Evolutionary conservation across 805 yeast species (phyloP), one percentile per base, ranked within the genome.

Genomic region (Candida mattraensis): DNA sequence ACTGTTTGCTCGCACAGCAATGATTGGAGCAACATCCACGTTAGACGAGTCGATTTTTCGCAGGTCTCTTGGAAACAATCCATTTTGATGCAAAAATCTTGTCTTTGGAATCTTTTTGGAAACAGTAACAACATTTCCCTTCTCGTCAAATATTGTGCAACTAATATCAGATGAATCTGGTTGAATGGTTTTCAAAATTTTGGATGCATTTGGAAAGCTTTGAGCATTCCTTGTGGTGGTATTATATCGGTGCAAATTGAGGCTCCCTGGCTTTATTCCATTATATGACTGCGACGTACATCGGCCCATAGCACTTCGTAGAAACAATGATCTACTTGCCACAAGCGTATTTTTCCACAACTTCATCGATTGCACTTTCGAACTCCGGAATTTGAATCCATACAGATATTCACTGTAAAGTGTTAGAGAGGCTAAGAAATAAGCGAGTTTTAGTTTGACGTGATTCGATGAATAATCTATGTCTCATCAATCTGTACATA

Each of bases 1-100:
- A 34, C 94, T 83, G 45, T 76, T 74, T 17, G 76, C 71, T 40
- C 97, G 72, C 15, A 88, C 87, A 41, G 89, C 80, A 29, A 93
- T 83, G 13, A 87, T 78, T 0, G 99, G 99, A 3, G 89, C 89
- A 14, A 91, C 86, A 59, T 87, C 95, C 36, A 76, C 72, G 24
- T 77, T 66, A 1, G 84, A 69, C 4, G 80, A 67, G 52, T 91
- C 96, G 34, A 89, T 82, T 53, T 86, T 88, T 19, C 97, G 63
- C 44, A 89, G 64, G 58, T 89, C 97, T 61, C 97, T 67, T 2
- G 97, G 95, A 45, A 81, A 87, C 18, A 89, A 58, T 16, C 80
- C 76, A 58, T 87, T 83, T 29, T 83, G 79, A 36, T 63, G 69
- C 7, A 91, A 69, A 41, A 91, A 74, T 35, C 79, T 80, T 33